phyloP scores from a whole-genome alignment of 768 basidiomycete species.

The Phylloporus sp. region DNA sequence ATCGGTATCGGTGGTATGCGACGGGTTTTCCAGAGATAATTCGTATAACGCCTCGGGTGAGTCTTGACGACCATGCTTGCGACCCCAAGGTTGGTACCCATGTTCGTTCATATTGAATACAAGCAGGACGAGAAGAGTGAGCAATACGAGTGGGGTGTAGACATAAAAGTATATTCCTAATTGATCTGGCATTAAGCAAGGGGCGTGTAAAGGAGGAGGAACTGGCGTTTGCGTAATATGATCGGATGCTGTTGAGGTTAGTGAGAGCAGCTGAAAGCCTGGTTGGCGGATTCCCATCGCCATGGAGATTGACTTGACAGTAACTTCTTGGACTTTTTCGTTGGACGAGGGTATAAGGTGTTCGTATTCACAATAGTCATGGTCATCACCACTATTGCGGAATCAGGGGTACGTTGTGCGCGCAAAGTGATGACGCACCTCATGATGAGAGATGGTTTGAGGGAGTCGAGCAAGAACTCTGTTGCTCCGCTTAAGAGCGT shows the following conservation, averaged over 20 bases:
- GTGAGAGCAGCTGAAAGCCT: slow-evolving; percentile 86
- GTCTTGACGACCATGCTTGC: slow-evolving; percentile 7
- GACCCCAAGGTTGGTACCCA: slow-evolving; percentile 5
- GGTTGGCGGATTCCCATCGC: slow-evolving; percentile 81
- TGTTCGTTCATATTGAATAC: slow-evolving; percentile 18
- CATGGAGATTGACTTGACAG: slow-evolving; percentile 87
- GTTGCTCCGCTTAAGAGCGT: slow-evolving; percentile 65
- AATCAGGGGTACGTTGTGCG: slow-evolving; percentile 2
- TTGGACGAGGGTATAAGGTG: slow-evolving; percentile 34
- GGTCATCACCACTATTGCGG: slow-evolving; percentile 76
- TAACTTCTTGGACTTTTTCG: slow-evolving; percentile 59
- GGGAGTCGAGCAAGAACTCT: slow-evolving; percentile 55
- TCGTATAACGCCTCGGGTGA: slow-evolving; percentile 9
- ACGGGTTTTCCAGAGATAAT: slow-evolving; percentile 3
- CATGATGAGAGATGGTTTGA: slow-evolving; percentile 68
- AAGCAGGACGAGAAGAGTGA: slow-evolving; percentile 52
- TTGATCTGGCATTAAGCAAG: slow-evolving; percentile 84
- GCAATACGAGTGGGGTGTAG: slow-evolving; percentile 64
- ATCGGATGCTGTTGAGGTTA: slow-evolving; percentile 40
- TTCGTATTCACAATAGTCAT: slow-evolving; percentile 86
- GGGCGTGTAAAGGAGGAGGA: slow-evolving; percentile 43
- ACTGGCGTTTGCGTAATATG: slow-evolving; percentile 30
- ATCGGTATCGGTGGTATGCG: slow-evolving; percentile 5
- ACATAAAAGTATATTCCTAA: slow-evolving; percentile 64
- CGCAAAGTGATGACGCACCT: slow-evolving; percentile 44